Conservation (phyloP, 2,329 filamentous ascomycete species). For the Leptographium galeiforme region DNA sequence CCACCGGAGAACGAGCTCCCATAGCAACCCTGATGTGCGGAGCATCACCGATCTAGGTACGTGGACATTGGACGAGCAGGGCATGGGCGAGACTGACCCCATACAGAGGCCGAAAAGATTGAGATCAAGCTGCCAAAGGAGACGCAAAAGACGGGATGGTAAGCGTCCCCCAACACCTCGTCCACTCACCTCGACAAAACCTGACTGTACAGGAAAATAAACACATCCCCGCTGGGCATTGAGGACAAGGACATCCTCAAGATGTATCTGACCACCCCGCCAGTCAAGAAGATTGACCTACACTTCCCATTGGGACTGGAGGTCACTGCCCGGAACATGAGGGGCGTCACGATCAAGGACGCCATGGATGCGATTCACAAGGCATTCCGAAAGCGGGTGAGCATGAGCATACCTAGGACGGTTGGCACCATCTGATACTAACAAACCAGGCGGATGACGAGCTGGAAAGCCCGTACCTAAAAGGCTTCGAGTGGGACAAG, state of each 20-base stretch:
- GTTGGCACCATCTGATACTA: not conserved
- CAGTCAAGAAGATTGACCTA: constrained; percentile 88
- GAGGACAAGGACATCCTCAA: constrained; percentile 80
- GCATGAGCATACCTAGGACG: constrained; percentile 15
- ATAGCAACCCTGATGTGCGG: constrained; percentile 51
- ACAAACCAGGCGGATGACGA: constrained; percentile 69
- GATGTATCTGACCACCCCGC: constrained; percentile 64
- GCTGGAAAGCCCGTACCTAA: constrained; percentile 72
- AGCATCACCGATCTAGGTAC: constrained; percentile 80
- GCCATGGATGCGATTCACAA: constrained; percentile 92
- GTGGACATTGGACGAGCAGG: constrained; percentile 14
- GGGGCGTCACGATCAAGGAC: constrained; percentile 95
- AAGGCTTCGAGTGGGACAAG: constrained; percentile 93
- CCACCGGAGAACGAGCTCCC: constrained; percentile 37
- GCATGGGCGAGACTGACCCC: not conserved
- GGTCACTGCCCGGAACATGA: constrained; percentile 79
- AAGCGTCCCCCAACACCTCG: constrained; percentile 21
- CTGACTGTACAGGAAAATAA: constrained; percentile 63
- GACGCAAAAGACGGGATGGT: constrained; percentile 84
- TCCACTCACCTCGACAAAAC: not conserved
- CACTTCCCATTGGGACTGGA: constrained; percentile 80
- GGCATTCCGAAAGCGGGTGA: constrained; percentile 89
- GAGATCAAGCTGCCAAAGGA: constrained; percentile 64
- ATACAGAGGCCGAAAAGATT: constrained; percentile 57
- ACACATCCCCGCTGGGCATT: constrained; percentile 63